Evolutionary conservation across 73 alveolate genomes (phyloP).

Genomic region (Paramecium sonneborni): DNA sequence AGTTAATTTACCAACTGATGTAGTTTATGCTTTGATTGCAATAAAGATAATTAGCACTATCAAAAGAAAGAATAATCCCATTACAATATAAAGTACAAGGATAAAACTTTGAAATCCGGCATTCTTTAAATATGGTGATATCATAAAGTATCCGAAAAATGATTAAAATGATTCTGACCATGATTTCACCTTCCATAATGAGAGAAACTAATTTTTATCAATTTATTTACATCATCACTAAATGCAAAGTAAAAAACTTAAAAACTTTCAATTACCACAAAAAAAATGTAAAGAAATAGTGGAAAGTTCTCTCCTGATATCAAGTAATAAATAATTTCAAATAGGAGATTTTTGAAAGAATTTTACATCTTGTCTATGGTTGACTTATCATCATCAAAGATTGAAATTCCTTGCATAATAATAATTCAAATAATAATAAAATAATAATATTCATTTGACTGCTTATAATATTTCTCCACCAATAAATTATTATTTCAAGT

Average conservation of each 20-base stretch:
- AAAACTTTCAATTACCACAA: slow-evolving; percentile 59
- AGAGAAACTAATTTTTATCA: slow-evolving; percentile 8
- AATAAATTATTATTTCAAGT: slow-evolving; percentile 38
- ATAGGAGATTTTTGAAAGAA: slow-evolving; percentile 50
- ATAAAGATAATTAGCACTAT: slow-evolving; percentile 44
- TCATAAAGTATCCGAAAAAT: slow-evolving; percentile 63
- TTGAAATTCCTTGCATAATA: slow-evolving; percentile 31
- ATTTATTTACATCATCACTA: slow-evolving; percentile 43
- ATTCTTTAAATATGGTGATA: slow-evolving; percentile 51
- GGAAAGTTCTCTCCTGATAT: slow-evolving; percentile 60
- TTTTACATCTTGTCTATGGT: slow-evolving; percentile 64
- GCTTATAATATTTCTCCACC: slow-evolving; percentile 67
- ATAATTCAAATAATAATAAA: neutral
- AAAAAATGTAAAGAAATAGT: slow-evolving; percentile 5
- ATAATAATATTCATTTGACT: slow-evolving; percentile 54
- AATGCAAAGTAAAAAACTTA: slow-evolving; percentile 54
- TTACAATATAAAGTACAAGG: slow-evolving; percentile 43
- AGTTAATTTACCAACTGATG: slow-evolving; percentile 22
- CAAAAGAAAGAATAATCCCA: slow-evolving; percentile 38
- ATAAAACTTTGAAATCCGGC: slow-evolving; percentile 39
- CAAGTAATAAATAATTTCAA: slow-evolving; percentile 53
- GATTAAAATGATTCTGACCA: slow-evolving; percentile 32
- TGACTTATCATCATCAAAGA: slow-evolving; percentile 65
- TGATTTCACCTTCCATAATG: slow-evolving; percentile 54
- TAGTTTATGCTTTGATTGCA: slow-evolving; percentile 46